These are phyloP conservation scores for Escovopsis sp. DNA, from an alignment of 2,329 filamentous ascomycete species.

Conservation along the genomic window DNA sequence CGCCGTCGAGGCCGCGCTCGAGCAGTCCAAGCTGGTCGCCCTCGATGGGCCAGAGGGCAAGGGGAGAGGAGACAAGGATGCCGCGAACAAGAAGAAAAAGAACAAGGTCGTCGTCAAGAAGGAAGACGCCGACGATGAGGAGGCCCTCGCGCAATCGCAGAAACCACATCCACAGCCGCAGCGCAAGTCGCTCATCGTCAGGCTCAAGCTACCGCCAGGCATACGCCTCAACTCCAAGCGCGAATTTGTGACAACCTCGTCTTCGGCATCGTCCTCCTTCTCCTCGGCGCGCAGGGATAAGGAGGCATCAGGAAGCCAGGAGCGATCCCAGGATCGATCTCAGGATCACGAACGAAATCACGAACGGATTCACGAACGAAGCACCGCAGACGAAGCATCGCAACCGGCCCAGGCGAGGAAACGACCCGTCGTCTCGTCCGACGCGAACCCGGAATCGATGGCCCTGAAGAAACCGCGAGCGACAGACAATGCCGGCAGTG, in stretches of 20 bases:
- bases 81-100: conserved; percentile 13
- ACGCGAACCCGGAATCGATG: conserved; percentile 20
- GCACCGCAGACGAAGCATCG: conserved; percentile 27
- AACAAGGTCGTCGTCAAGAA: conserved; percentile 3
- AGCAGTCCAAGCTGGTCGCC: conserved; percentile 16
- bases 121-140: conserved; percentile 19
- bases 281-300: too few species aligned
- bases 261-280: too few species aligned
- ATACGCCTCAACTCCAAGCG: conserved; percentile 28
- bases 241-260: conserved; percentile 27
- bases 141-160: too few species aligned
- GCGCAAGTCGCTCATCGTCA: conserved; percentile 24
- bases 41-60: conserved; percentile 10
- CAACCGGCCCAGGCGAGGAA: conserved; percentile 27
- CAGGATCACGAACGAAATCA: conserved; percentile 10
- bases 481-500: conserved; percentile 22
- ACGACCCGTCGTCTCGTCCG: conserved; percentile 26
- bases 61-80: conserved; percentile 9
- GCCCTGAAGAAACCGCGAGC: conserved; percentile 28
- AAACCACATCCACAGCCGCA: conserved; percentile 8
- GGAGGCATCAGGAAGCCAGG: conserved; percentile 12
- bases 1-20: conserved; percentile 28
- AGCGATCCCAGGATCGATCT: too few species aligned
- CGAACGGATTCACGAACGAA: conserved; percentile 19
- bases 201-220: conserved; percentile 32